Base-by-base conservation (phyloP, 192 early-diverging fungal genomes). In the Kickxella alabastrina region DNA sequence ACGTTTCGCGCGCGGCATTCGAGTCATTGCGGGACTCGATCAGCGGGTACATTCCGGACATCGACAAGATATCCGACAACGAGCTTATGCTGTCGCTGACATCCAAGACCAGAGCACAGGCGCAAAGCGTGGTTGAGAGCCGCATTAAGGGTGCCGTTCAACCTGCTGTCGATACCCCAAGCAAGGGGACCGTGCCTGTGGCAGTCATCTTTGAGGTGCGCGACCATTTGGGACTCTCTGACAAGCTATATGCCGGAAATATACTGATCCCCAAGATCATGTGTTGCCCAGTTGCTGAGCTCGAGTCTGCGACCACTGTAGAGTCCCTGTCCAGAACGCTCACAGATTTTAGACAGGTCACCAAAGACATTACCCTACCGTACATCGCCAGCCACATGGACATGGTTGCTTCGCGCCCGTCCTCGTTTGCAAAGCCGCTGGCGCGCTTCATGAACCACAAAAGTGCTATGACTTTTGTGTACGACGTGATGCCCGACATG, bases 401-500 rank as follows among this genome's bases (percentile, higher is more conserved):
- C 6, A 62, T 66, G 64, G 55, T 74, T 4, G 14, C 9, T 6
- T 23, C 44, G 22, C 51, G 35, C 9, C 70, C 70, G 9, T 66
- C 70, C 3, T 49, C 59, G 47, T 74, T 74, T 41, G 57, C 70
- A 9, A 62, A 62, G 10, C 70, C 70, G 6, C 52, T 61, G 17
- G 52, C 52, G 18, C 44, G 37, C 7, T 74, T 59, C 51, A 18
- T 42, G 10, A 22, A 34, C 23, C 45, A 43, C 28, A 62, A 62
- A 40, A 54, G 58, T 7, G 70, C 63, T 3, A 40, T 57, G 46
- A 53, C 70, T 1, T 74, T 66, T 48, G 54, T 74, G 10, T 74
- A 66, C 21, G 70, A 74, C 26, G 12, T 55, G 10, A 74, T 56
- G 54, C 70, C 70, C 3, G 43, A 74, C 36, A 74, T 74, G 70